Base-by-base conservation (phyloP, 495 filamentous ascomycete species). In the Rusavskia elegans region DNA sequence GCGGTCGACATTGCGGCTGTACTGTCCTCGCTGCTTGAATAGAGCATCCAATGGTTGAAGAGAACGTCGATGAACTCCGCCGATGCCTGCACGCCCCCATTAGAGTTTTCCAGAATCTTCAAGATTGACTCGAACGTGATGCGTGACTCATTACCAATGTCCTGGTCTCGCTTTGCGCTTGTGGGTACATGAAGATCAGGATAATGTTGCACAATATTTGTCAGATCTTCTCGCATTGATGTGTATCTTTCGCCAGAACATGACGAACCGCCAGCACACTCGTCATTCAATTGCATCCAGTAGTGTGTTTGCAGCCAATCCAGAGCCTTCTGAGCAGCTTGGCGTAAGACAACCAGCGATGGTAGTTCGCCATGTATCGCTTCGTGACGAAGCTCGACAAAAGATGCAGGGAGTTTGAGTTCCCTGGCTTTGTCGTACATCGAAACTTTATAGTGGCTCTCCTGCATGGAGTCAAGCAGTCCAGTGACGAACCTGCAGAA, bases 401-500 rank as follows among this genome's bases (percentile, higher is more conserved):
- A 92, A 0, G 84, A 80, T 8, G 81, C 79, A 5, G 89, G 87
- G 20, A 96, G 71, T 0, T 81, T 83, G 17, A 92, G 72, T 49
- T 79, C 79, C 57, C 77, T 73, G 1, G 89, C 89, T 11, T 89
- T 72, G 30, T 79, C 72, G 63, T 87, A 89, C 89, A 96, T 95
- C 61, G 81, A 82, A 60, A 78, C 72, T 53, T 84, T 84, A 53
- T 79, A 78, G 41, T 72, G 71, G 49, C 77, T 78, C 59, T 80
- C 74, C 56, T 88, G 80, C 53, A 83, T 78, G 4, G 80, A 75
- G 62, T 93, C 88, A 5, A 90, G 72, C 20, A 95, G 75, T 25
- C 88, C 88, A 1, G 92, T 97, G 7, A 95, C 88, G 63, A 96
- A 97, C 53, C 89, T 90, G 57, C 73, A 79, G 61, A 83, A 79